phyloP scores from a whole-genome alignment of 352 stramenopile species.

The Globisporangium emineosum region DNA sequence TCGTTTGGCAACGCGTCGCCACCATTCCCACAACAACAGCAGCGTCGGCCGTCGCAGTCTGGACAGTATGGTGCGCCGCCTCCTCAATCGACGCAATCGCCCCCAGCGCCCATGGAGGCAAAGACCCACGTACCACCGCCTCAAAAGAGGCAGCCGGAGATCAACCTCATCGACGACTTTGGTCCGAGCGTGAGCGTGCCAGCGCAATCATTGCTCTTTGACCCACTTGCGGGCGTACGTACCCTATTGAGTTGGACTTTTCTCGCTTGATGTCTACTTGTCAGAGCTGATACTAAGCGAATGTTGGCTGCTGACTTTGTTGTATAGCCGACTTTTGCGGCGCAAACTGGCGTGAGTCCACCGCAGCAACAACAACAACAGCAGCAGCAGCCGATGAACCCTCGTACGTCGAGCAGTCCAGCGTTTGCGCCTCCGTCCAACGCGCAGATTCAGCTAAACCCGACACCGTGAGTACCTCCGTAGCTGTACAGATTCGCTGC shows the following conservation, averaged over 20 bases:
- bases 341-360: conserved; percentile 13
- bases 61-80: conserved; percentile 2
- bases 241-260: not conserved
- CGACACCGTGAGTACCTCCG: conserved; percentile 6
- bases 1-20: conserved; percentile 22
- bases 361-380: conserved; percentile 21
- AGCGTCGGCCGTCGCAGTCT: not conserved
- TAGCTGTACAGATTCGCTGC: not conserved
- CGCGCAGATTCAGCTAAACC: conserved; percentile 5
- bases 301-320: not conserved
- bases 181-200: conserved; percentile 54
- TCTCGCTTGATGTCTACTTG: not conserved
- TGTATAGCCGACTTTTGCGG: conserved; percentile 27
- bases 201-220: conserved; percentile 69
- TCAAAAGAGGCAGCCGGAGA: conserved; percentile 52
- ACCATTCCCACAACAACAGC: conserved; percentile 19
- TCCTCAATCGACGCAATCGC: not conserved
- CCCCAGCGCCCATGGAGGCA: not conserved
- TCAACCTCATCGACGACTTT: conserved; percentile 80
- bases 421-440: conserved; percentile 17
- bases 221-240: conserved; percentile 63
- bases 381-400: conserved; percentile 14
- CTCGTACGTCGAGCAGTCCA: conserved; percentile 29
- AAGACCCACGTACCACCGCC: not conserved
- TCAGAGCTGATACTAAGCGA: not conserved